Conservation (phyloP, 1,139 yeast genomes). For the Hansenula sp. region DNA sequence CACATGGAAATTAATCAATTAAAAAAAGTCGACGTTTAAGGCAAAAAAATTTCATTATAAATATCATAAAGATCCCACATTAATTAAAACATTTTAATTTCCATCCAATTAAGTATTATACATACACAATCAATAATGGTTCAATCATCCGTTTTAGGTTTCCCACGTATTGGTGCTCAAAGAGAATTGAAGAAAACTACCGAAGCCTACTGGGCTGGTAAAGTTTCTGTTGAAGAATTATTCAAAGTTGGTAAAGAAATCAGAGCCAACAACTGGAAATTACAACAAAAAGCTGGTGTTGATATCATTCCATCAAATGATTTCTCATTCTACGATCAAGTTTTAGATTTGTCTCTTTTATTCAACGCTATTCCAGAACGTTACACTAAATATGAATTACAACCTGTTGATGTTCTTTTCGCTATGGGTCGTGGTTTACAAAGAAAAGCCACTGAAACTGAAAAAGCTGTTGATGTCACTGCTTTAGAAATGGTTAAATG, state of each 20-base stretch:
- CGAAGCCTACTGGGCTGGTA: slow-evolving; percentile 98
- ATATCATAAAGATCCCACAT: background rate
- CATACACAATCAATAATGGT: slow-evolving; percentile 50
- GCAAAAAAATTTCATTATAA: background rate
- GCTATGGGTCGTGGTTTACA: slow-evolving; percentile 99
- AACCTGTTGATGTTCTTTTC: slow-evolving; percentile 87
- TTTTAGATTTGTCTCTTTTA: slow-evolving; percentile 84
- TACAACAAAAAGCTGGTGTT: slow-evolving; percentile 96
- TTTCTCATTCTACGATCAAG: slow-evolving; percentile 97
- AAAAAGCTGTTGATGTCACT: slow-evolving; percentile 93
- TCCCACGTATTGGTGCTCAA: slow-evolving; percentile 99
- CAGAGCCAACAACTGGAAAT: slow-evolving; percentile 96
- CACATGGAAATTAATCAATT: background rate
- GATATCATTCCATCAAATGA: slow-evolving; percentile 96
- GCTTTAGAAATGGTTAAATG: slow-evolving; percentile 99
- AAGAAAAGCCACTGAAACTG: slow-evolving; percentile 86
- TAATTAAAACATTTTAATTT: background rate
- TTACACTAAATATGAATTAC: slow-evolving; percentile 87
- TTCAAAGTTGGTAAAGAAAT: slow-evolving; percentile 91
- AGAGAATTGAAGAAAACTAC: slow-evolving; percentile 99
- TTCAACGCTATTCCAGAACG: slow-evolving; percentile 97
- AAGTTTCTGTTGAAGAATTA: slow-evolving; percentile 81
- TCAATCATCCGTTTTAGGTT: slow-evolving; percentile 94
- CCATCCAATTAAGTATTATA: background rate
- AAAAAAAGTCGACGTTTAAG: background rate